These are phyloP conservation scores for Drechslerella stenobrocha DNA, from an alignment of 2,329 filamentous ascomycete genomes.

Conservation along the genomic window DNA sequence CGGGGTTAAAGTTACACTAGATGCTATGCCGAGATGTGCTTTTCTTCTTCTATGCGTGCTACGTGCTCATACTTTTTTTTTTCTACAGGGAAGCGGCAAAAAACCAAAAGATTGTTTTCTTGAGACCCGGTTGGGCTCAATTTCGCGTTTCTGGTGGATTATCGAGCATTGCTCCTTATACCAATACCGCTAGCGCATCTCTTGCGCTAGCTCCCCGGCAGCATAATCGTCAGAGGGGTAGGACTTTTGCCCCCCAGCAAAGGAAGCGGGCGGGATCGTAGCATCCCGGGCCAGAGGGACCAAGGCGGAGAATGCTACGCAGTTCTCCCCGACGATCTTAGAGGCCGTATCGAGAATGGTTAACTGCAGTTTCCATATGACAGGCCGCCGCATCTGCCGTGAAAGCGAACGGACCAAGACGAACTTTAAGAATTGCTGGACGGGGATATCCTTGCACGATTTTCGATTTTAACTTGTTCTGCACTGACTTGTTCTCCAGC, in stretches of 20 bases:
- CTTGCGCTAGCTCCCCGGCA: neutral
- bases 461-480: conserved; percentile 11
- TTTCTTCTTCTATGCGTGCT: neutral
- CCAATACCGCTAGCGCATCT: neutral
- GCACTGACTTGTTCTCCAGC: conserved; percentile 22
- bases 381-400: neutral
- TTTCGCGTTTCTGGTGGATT: neutral
- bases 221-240: neutral
- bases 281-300: too few species aligned
- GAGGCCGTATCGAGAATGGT: neutral
- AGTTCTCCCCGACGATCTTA: conserved; percentile 2
- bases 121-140: neutral
- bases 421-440: conserved; percentile 7
- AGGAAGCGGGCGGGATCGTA: conserved; percentile 3
- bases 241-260: neutral
- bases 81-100: neutral
- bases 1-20: conserved; percentile 17
- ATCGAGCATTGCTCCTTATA: neutral
- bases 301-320: too few species aligned
- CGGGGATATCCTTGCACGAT: conserved; percentile 12
- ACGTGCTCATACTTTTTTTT: neutral
- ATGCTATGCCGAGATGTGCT: neutral
- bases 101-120: neutral
- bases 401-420: neutral
- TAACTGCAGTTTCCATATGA: neutral